phyloP scores from a whole-genome alignment of 805 yeast species.

The Candida bentonensis region DNA sequence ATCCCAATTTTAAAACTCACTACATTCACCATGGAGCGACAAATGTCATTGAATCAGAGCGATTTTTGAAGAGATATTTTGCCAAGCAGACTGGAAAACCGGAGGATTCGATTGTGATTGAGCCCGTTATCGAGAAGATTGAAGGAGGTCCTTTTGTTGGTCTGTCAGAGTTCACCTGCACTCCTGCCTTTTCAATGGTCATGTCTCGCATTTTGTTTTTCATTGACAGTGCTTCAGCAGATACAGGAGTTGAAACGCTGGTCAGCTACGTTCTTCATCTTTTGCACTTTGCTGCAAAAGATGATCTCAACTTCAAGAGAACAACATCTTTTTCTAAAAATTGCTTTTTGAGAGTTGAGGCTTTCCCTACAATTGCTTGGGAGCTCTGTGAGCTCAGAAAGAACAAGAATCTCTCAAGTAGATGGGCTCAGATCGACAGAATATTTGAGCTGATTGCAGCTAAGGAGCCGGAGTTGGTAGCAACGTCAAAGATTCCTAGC shows the following conservation, averaged over 20 bases:
- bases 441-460: slow-evolving; percentile 9
- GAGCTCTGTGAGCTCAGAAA: slow-evolving; percentile 6
- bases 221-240: slow-evolving; percentile 18
- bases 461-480: slow-evolving; percentile 6
- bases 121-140: slow-evolving; percentile 32
- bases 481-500: slow-evolving; percentile 3
- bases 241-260: slow-evolving; percentile 39
- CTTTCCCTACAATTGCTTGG: background rate
- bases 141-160: slow-evolving; percentile 18
- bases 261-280: slow-evolving; percentile 50
- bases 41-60: slow-evolving; percentile 72
- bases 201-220: slow-evolving; percentile 3
- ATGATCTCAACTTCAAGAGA: slow-evolving; percentile 22
- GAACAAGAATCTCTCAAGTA: slow-evolving; percentile 4
- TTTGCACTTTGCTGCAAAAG: slow-evolving; percentile 44
- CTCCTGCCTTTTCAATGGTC: slow-evolving; percentile 15
- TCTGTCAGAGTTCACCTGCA: slow-evolving; percentile 16
- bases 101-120: slow-evolving; percentile 37
- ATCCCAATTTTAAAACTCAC: slow-evolving; percentile 58
- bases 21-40: slow-evolving; percentile 67
- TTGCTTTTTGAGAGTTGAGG: background rate
- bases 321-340: slow-evolving; percentile 7
- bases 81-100: slow-evolving; percentile 27
- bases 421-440: slow-evolving; percentile 8
- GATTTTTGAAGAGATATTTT: slow-evolving; percentile 37